Evolutionary conservation across 768 basidiomycete genomes (phyloP), one percentile per base, ranked within the genome.

Genomic region (Xerocomellus amylosporus): DNA sequence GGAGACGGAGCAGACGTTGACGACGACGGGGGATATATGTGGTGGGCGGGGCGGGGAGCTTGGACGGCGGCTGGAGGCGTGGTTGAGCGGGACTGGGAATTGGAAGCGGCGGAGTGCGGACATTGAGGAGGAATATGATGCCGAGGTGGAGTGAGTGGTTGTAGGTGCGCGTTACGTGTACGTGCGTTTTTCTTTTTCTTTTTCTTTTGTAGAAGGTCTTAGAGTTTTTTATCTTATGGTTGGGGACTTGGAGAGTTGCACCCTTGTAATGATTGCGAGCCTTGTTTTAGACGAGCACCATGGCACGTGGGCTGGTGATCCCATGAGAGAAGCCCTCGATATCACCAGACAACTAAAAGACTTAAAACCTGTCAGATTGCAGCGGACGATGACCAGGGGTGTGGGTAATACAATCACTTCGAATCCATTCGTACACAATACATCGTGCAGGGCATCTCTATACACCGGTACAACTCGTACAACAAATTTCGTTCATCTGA

Each of bases 1-100:
- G 69, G 83, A 86, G 69, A 80, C 77, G 67, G 87, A 88, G 71
- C 82, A 84, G 73, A 81, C 83, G 75, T 70, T 91, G 66, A 79
- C 84, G 53, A 82, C 77, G 49, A 85, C 81, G 36, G 88, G 89
- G 0, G 89, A 90, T 66, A 80, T 85, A 26, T 89, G 88, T 68
- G 89, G 88, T 37, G 89, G 88, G 34, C 77, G 86, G 17, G 89
- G 89, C 0, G 88, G 88, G 9, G 89, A 90, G 73, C 72, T 91
- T 8, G 88, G 89, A 38, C 72, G 86, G 49, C 71, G 89, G 51
- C 71, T 91, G 50, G 89, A 91, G 70, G 88, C 85, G 39, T 87
- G 88, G 85, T 73, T 90, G 60, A 80, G 76, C 8, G 76, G 78
- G 20, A 58, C 66, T 13, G 69, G 59, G 48, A 56, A 66, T 7